A percentile compares a stretch with the other conserved stretches of the same genome.
phyloP scores from a whole-genome alignment of 805 yeast species.

The Saturnispora kantuleensis region DNA sequence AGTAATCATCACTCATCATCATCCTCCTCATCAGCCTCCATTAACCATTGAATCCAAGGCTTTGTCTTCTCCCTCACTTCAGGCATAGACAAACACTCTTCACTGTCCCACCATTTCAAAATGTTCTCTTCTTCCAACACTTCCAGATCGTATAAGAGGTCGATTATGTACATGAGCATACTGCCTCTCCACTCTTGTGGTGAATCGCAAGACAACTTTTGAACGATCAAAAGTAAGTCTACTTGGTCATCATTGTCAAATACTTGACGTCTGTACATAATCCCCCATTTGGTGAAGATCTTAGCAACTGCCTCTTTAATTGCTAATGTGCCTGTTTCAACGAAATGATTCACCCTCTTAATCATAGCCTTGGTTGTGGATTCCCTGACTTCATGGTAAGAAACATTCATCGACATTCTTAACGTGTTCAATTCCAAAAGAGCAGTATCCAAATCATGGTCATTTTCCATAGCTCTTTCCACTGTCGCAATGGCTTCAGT shows the following conservation, averaged over 20 bases:
- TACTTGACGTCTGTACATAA: slow-evolving; percentile 74
- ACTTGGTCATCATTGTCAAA: slow-evolving; percentile 71
- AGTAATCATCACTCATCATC: slow-evolving; percentile 4
- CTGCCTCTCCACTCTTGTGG: slow-evolving; percentile 37
- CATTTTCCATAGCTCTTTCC: slow-evolving; percentile 81
- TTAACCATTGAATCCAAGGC: slow-evolving; percentile 81
- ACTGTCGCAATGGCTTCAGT: slow-evolving; percentile 92
- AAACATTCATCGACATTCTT: slow-evolving; percentile 95
- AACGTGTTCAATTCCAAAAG: slow-evolving; percentile 84
- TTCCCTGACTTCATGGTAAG: slow-evolving; percentile 82
- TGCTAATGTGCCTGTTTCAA: slow-evolving; percentile 66
- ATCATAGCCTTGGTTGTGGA: slow-evolving; percentile 73
- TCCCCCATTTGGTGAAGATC: slow-evolving; percentile 74
- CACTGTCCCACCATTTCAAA: slow-evolving; percentile 69
- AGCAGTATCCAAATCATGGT: slow-evolving; percentile 91
- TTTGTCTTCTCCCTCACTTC: slow-evolving; percentile 47
- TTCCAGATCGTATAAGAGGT: slow-evolving; percentile 69
- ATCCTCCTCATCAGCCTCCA: slow-evolving; percentile 47
- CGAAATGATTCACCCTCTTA: slow-evolving; percentile 58
- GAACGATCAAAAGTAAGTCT: slow-evolving; percentile 51
- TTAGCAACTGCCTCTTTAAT: slow-evolving; percentile 68
- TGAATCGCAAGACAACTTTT: slow-evolving; percentile 35
- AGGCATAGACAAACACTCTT: slow-evolving; percentile 29
- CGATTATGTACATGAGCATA: slow-evolving; percentile 43
- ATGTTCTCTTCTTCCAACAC: slow-evolving; percentile 75